These are phyloP conservation scores for Cylindrodendrum hubeiense DNA, from an alignment of 2,329 filamentous ascomycete species.

Conservation along the genomic window DNA sequence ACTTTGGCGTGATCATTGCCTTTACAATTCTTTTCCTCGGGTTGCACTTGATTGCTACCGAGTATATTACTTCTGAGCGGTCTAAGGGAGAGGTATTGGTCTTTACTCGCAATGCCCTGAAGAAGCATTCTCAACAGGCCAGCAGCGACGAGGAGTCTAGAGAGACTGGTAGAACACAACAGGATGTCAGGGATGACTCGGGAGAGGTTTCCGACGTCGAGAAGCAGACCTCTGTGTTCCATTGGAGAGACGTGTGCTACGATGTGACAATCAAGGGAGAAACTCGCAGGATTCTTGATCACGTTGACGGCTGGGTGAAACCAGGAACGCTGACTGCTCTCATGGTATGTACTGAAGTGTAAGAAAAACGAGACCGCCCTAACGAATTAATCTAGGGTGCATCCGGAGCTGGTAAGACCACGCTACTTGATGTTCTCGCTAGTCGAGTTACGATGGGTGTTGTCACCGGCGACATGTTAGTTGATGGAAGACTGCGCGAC, in stretches of 20 bases:
- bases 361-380: conserved; percentile 74
- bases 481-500: conserved; percentile 72
- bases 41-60: conserved; percentile 16
- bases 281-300: conserved; percentile 71
- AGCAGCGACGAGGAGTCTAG: conserved; percentile 73
- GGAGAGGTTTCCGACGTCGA: conserved; percentile 16
- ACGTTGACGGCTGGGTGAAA: conserved; percentile 80
- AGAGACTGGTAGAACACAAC: background rate
- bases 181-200: background rate
- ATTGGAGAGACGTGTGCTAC: conserved; percentile 79
- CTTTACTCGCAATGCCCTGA: conserved; percentile 25
- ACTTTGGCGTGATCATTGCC: conserved; percentile 71
- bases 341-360: conserved; percentile 70
- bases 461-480: conserved; percentile 80
- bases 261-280: conserved; percentile 61
- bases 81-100: conserved; percentile 27
- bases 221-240: conserved; percentile 62
- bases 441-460: conserved; percentile 86
- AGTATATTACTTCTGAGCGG: conserved; percentile 15
- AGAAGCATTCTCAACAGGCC: conserved; percentile 61
- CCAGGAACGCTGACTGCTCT: conserved; percentile 77
- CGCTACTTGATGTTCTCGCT: conserved; percentile 83
- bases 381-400: conserved; percentile 55
- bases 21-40: conserved; percentile 65
- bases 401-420: conserved; percentile 88